Evolutionary conservation across 164 flowering plant species (phyloP), one percentile per base, ranked within the genome.

Genomic region (Magnolia sinica): DNA sequence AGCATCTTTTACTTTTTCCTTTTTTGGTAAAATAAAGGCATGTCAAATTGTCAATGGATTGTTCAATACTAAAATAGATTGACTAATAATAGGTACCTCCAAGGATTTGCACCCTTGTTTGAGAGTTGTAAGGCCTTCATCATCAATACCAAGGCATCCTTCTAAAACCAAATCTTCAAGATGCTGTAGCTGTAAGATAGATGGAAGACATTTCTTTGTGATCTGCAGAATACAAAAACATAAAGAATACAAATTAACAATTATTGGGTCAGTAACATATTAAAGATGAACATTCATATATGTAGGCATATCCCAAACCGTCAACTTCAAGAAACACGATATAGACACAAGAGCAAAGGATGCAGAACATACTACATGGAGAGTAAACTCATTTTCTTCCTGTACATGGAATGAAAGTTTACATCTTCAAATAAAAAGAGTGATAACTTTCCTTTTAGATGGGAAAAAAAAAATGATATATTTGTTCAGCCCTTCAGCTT

Each of bases 121-220:
- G 50, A 92, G 76, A 58, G 77, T 82, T 22, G 78, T 80, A 80
- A 90, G 92, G 84, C 89, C 86, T 66, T 88, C 89, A 82, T 91
- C 94, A 81, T 90, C 90, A 29, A 94, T 87, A 52, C 88, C 89
- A 76, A 85, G 84, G 80, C 98, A 94, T n/a, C 98, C 98, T 76
- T 85, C 89, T 14, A 94, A 78, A 81, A 82, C 78, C 86, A 94
- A 82, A 69, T 91, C 92, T 77, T 91, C 95, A 27, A 94, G 91
- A 77, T 86, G 18, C 66, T 85, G 86, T 69, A 94, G 81, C 70
- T 90, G 83, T 73, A 89, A 73, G 75, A 94, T 85, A 67, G 88
- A 76, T 13, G 88, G 87, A 55, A 94, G 81, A 78, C 97, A 91
- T 80, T 89, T 83, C 19, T 86, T 84, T 22, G 97, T 89, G 71